A percentile compares a stretch with the other conserved stretches of the same genome.
Evolutionary conservation across 2,329 filamentous ascomycete species (phyloP).

Genomic region (Parascedosporium putredinis): DNA sequence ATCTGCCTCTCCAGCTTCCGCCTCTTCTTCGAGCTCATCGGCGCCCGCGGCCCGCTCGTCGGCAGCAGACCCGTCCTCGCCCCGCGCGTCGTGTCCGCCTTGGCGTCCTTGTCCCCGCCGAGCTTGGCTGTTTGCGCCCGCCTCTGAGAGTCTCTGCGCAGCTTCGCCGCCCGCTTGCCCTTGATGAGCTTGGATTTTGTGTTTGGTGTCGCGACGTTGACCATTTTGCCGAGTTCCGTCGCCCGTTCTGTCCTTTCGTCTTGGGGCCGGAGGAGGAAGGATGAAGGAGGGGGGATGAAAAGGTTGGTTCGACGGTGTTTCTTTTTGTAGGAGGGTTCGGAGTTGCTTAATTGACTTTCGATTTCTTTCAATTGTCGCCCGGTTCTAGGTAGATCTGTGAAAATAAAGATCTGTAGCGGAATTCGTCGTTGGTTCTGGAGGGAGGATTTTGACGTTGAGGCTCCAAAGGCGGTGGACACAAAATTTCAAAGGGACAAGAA

Average conservation of each 20-base stretch:
- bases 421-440: neutral
- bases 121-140: constrained; percentile 23
- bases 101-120: constrained; percentile 25
- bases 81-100: constrained; percentile 35
- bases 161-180: constrained; percentile 32
- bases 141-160: constrained; percentile 33
- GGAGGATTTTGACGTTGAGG: neutral
- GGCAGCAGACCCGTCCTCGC: constrained; percentile 42
- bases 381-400: too few relatives aligned
- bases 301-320: neutral
- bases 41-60: constrained; percentile 41
- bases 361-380: too few relatives aligned
- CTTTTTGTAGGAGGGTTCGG: neutral
- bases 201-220: constrained; percentile 50
- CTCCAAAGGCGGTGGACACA: neutral
- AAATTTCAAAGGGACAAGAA: neutral
- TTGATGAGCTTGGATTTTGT: constrained; percentile 42
- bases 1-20: constrained; percentile 45
- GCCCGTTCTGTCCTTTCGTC: neutral
- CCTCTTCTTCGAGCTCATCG: constrained; percentile 44
- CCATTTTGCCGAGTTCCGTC: constrained; percentile 26
- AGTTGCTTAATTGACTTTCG: neutral
- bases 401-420: too few relatives aligned
- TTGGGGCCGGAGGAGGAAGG: too few relatives aligned
- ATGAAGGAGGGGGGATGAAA: too few relatives aligned